A percentile compares a stretch with the other conserved stretches of the same genome.
These are phyloP conservation scores for Sanghuangporus weigelae DNA, from an alignment of 1,284 basidiomycete genomes.

Conservation along the genomic window DNA sequence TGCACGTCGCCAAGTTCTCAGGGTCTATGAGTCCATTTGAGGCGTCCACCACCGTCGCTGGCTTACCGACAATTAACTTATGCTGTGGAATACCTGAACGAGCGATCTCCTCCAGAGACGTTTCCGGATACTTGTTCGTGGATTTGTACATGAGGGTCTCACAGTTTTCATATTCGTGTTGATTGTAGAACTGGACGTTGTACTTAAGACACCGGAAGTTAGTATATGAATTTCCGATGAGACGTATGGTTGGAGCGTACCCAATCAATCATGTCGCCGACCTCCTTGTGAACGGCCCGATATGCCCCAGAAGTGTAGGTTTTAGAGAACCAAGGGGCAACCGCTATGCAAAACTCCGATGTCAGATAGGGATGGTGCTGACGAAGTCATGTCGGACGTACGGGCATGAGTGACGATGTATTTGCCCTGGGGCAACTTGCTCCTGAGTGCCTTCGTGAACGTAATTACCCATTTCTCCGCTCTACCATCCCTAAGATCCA, in stretches of 20 bases:
- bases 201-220: background rate
- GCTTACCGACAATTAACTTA: constrained; percentile 26
- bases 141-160: constrained; percentile 20
- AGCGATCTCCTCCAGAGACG: constrained; percentile 24
- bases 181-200: constrained; percentile 17
- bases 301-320: constrained; percentile 18
- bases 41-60: constrained; percentile 20
- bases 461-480: constrained; percentile 23
- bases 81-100: constrained; percentile 19
- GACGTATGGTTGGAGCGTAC: constrained; percentile 1
- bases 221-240: background rate
- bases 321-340: constrained; percentile 15
- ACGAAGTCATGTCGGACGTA: constrained; percentile 5
- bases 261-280: constrained; percentile 23
- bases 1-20: constrained; percentile 20
- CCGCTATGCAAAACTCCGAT: background rate
- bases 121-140: constrained; percentile 17
- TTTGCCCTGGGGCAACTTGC: constrained; percentile 20
- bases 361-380: background rate
- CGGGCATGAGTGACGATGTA: constrained; percentile 25
- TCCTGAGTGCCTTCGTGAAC: constrained; percentile 24
- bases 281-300: constrained; percentile 20
- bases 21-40: constrained; percentile 22
- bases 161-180: constrained; percentile 21
- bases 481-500: constrained; percentile 23